These are phyloP conservation scores for Roridomyces roridus DNA, from an alignment of 768 basidiomycete species.

Conservation along the genomic window DNA sequence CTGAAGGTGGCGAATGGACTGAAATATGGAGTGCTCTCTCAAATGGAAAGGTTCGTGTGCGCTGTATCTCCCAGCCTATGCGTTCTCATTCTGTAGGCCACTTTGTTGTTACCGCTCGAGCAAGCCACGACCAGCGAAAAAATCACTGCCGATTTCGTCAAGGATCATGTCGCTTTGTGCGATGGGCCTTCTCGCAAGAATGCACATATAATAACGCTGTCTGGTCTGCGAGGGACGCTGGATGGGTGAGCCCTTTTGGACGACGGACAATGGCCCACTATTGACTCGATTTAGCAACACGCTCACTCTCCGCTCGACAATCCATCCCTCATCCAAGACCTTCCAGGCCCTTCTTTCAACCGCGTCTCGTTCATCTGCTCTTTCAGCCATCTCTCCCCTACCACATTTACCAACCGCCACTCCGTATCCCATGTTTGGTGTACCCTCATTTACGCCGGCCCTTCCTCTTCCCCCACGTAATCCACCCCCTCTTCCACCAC, in stretches of 20 bases:
- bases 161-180: constrained; percentile 81
- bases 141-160: constrained; percentile 77
- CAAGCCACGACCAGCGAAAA: constrained; percentile 54
- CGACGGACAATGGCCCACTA: neutral
- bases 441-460: constrained; percentile 51
- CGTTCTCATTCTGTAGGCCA: constrained; percentile 61
- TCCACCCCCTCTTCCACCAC: constrained; percentile 43
- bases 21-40: constrained; percentile 72
- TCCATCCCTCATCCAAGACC: constrained; percentile 46
- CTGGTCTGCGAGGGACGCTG: constrained; percentile 80
- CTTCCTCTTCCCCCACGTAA: constrained; percentile 57
- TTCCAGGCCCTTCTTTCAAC: constrained; percentile 47
- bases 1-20: constrained; percentile 70
- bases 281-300: constrained; percentile 38
- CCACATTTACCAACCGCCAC: constrained; percentile 44
- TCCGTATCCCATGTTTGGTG: constrained; percentile 53
- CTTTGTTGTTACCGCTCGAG: constrained; percentile 80
- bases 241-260: constrained; percentile 52
- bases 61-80: no score
- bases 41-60: constrained; percentile 67
- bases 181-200: constrained; percentile 54
- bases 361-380: constrained; percentile 35
- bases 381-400: constrained; percentile 59
- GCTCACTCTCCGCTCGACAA: constrained; percentile 50
- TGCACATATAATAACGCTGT: constrained; percentile 74